Evolutionary conservation across 208 protist genomes (phyloP).

Genomic region (Angomonas deanei): DNA sequence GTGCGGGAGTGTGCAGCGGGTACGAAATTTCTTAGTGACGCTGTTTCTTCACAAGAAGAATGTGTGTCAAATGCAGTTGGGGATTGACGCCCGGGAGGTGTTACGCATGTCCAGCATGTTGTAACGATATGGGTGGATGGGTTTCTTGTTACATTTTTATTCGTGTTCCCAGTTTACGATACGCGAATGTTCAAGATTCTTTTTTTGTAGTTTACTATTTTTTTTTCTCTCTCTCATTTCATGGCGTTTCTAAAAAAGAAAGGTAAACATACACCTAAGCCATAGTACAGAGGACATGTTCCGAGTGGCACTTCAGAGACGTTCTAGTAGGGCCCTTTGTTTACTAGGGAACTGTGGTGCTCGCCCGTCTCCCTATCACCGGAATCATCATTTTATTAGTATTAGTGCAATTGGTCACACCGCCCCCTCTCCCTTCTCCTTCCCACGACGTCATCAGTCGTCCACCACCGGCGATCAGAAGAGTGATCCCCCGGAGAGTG

Average conservation of each 20-base stretch:
- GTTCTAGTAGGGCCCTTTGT: too few relatives aligned
- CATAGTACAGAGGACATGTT: too few relatives aligned
- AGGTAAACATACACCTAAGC: too few relatives aligned
- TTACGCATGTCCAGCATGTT: not conserved
- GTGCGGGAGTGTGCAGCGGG: not conserved
- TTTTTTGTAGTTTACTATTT: slow-evolving; percentile 2
- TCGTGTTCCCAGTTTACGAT: slow-evolving; percentile 1
- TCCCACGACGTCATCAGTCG: too few relatives aligned
- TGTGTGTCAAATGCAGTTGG: not conserved
- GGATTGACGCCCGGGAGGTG: not conserved
- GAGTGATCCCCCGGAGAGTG: not conserved
- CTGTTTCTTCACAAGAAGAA: not conserved
- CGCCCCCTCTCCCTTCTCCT: too few relatives aligned
- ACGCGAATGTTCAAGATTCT: not conserved
- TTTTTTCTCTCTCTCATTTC: not conserved
- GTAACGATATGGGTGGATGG: not conserved
- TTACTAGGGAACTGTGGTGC: too few relatives aligned
- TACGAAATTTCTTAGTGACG: not conserved
- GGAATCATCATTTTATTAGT: too few relatives aligned
- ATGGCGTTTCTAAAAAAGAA: too few relatives aligned
- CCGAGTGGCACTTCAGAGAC: too few relatives aligned
- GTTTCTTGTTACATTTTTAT: not conserved
- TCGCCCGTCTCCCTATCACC: too few relatives aligned
- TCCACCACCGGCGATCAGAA: not conserved
- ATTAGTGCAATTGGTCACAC: too few relatives aligned